phyloP scores from a whole-genome alignment of 208 protist genomes.

The Angomonas ambiguus region DNA sequence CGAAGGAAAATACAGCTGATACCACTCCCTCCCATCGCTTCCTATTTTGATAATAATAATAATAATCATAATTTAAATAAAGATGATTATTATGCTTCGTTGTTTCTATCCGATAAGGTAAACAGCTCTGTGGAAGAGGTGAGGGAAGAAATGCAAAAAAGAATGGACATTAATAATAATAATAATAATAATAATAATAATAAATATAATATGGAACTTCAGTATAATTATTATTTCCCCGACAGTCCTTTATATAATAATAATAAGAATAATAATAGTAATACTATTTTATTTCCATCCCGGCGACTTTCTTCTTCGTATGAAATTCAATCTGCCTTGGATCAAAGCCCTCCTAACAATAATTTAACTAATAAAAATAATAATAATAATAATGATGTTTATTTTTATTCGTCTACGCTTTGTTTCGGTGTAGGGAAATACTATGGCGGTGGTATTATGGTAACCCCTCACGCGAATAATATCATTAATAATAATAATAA shows the following conservation, averaged over 20 bases:
- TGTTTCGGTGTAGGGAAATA: too few species aligned
- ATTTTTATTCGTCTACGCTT: too few species aligned
- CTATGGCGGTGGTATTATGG: too few species aligned
- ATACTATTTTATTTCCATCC: constrained; percentile 2
- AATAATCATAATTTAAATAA: too few species aligned
- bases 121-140: not conserved
- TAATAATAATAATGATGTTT: too few species aligned
- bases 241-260: not conserved
- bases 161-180: too few species aligned
- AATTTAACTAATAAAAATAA: constrained; percentile 7
- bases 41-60: too few species aligned
- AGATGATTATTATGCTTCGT: too few species aligned
- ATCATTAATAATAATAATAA: constrained; percentile 6
- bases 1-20: too few species aligned
- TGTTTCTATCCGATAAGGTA: not conserved
- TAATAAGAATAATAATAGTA: constrained; percentile 2
- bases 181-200: constrained; percentile 7
- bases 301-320: not conserved
- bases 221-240: not conserved
- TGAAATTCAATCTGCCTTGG: not conserved
- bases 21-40: too few species aligned
- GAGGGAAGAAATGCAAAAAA: not conserved
- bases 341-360: not conserved
- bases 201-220: constrained; percentile 2
- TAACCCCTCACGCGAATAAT: not conserved